Conservation (phyloP, 2,329 filamentous ascomycete genomes). For the Exophiala oligosperma region DNA sequence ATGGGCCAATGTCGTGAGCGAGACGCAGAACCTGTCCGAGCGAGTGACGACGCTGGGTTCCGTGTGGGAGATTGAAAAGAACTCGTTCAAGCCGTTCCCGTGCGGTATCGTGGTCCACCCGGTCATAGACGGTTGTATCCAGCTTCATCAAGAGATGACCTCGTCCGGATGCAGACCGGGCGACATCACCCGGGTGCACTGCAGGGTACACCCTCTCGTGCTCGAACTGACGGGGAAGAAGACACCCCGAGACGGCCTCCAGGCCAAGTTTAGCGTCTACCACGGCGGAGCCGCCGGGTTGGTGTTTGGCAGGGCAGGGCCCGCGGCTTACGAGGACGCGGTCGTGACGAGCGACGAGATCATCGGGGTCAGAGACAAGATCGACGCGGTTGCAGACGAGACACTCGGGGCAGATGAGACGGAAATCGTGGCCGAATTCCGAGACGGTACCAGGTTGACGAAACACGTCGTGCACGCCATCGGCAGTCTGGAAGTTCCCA, state of each 20-base stretch:
- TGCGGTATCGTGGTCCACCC: conserved; percentile 60
- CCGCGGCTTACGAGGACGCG: conserved; percentile 51
- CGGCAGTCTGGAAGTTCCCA: conserved; percentile 50
- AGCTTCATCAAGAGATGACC: conserved; percentile 44
- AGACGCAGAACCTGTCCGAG: conserved; percentile 40
- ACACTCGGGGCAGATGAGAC: conserved; percentile 45
- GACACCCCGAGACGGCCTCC: conserved; percentile 50
- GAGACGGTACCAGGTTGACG: conserved; percentile 38
- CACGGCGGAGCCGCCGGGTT: conserved; percentile 55
- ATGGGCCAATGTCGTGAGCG: conserved; percentile 54
- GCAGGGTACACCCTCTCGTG: conserved; percentile 53
- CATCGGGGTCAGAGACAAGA: conserved; percentile 45
- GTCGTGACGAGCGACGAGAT: conserved; percentile 47
- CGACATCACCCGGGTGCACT: conserved; percentile 43
- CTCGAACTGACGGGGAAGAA: conserved; percentile 55
- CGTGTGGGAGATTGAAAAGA: conserved; percentile 54
- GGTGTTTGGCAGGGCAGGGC: conserved; percentile 53
- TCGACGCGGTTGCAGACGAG: conserved; percentile 46
- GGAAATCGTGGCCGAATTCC: conserved; percentile 39
- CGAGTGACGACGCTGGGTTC: conserved; percentile 39
- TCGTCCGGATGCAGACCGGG: conserved; percentile 32
- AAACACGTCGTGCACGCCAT: conserved; percentile 53
- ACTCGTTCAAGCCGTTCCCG: conserved; percentile 59
- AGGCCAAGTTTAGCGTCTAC: conserved; percentile 58
- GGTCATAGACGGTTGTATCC: conserved; percentile 53